phyloP scores from a whole-genome alignment of 2,329 filamentous ascomycete species.

The Aspergillus ruber region DNA sequence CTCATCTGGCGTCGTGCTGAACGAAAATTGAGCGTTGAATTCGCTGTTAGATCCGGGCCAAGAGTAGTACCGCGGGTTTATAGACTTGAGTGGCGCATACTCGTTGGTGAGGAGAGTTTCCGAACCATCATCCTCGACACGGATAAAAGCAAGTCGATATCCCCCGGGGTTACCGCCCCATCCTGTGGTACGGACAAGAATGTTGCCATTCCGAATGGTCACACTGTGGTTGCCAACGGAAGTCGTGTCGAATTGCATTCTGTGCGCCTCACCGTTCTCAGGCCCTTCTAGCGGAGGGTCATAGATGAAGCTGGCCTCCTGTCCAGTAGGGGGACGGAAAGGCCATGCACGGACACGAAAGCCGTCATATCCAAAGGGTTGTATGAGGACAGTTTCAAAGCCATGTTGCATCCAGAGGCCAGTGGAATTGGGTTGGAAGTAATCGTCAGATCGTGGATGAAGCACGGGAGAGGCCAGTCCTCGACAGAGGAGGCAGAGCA shows the following conservation, averaged over 20 bases:
- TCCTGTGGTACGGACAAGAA: constrained; percentile 27
- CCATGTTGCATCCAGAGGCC: constrained; percentile 32
- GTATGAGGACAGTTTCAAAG: constrained; percentile 33
- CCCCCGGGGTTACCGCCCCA: constrained; percentile 25
- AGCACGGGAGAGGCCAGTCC: neutral
- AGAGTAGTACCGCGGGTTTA: constrained; percentile 31
- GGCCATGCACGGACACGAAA: constrained; percentile 36
- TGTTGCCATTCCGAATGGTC: constrained; percentile 32
- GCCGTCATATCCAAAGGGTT: constrained; percentile 36
- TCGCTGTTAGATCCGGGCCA: constrained; percentile 30
- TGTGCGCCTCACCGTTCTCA: constrained; percentile 24
- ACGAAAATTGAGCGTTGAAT: constrained; percentile 31
- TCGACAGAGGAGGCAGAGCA: neutral
- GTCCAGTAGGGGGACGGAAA: constrained; percentile 27
- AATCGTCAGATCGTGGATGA: constrained; percentile 1
- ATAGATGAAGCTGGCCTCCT: constrained; percentile 34
- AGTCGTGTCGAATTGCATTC: constrained; percentile 26
- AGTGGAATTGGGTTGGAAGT: constrained; percentile 15
- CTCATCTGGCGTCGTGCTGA: constrained; percentile 38
- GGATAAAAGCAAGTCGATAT: constrained; percentile 30
- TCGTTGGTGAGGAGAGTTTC: constrained; percentile 34
- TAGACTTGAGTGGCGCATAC: constrained; percentile 25
- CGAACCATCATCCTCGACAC: constrained; percentile 26
- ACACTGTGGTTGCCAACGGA: constrained; percentile 25
- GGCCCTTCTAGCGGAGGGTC: constrained; percentile 35